phyloP scores from a whole-genome alignment of 495 filamentous ascomycete genomes.

The Thozetella sp. region DNA sequence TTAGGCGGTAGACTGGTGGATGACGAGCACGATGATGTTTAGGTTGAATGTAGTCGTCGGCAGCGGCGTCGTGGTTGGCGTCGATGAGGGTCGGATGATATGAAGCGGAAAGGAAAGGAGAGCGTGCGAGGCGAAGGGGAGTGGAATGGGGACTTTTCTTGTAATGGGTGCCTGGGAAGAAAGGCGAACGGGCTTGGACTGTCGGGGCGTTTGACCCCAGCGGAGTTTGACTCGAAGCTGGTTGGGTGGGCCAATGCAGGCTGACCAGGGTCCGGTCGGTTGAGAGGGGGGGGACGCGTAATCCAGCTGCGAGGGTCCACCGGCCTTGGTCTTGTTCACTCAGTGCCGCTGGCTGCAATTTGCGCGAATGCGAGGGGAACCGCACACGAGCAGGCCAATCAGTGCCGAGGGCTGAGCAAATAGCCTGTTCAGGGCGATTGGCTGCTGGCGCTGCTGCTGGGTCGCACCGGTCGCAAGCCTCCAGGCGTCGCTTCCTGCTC shows the following conservation, averaged over 20 bases:
- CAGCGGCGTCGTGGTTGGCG: constrained; percentile 4
- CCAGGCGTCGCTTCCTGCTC: constrained; percentile 1
- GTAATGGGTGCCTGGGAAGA: constrained; percentile 28
- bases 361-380: constrained; percentile 8
- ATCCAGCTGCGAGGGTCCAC: constrained; percentile 25
- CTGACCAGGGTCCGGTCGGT: constrained; percentile 20
- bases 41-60: constrained; percentile 4
- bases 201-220: constrained; percentile 24
- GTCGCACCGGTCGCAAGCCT: constrained; percentile 7
- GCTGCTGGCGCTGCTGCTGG: constrained; percentile 18
- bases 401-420: constrained; percentile 3
- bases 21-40: not conserved
- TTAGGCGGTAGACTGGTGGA: not conserved
- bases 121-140: constrained; percentile 16
- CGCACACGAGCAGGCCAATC: constrained; percentile 13
- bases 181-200: constrained; percentile 10
- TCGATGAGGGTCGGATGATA: constrained; percentile 8
- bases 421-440: constrained; percentile 13
- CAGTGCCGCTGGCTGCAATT: constrained; percentile 6
- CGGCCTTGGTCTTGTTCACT: constrained; percentile 16
- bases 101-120: constrained; percentile 11
- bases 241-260: constrained; percentile 25
- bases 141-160: constrained; percentile 29
- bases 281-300: constrained; percentile 38
- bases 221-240: constrained; percentile 21